A percentile compares a stretch with the other conserved stretches of the same genome.
These are phyloP conservation scores for Anaeramoeba flamelloides DNA, from an alignment of 78 protist genomes.

Conservation along the genomic window DNA sequence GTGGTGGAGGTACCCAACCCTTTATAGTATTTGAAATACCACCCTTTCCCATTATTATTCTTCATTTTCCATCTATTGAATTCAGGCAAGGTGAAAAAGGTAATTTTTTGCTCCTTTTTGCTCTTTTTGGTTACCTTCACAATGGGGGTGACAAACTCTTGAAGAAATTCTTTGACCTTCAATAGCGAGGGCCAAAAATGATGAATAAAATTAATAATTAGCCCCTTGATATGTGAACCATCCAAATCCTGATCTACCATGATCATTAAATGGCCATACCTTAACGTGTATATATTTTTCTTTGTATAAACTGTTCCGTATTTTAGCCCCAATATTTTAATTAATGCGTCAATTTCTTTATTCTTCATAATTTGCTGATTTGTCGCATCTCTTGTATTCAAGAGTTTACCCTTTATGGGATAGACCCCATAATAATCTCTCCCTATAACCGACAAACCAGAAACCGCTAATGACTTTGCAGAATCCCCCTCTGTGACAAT, in stretches of 20 bases:
- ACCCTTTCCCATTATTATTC: neutral
- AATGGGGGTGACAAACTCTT: neutral
- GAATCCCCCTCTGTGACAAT: neutral
- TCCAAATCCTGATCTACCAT: neutral
- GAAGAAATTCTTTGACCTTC: neutral
- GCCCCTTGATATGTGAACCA: neutral
- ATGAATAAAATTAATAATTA: neutral
- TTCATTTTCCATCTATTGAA: neutral
- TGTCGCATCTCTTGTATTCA: neutral
- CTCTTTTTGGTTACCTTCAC: neutral
- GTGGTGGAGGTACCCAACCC: neutral
- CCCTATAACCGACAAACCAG: neutral
- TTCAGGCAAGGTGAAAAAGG: neutral
- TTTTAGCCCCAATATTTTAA: neutral
- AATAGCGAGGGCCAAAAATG: neutral
- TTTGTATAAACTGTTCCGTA: neutral
- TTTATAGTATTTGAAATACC: neutral
- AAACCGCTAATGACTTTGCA: neutral
- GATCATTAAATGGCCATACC: neutral
- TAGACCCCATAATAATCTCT: neutral
- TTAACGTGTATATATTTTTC: neutral
- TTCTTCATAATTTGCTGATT: neutral
- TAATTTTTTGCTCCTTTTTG: neutral
- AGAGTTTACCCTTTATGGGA: neutral
- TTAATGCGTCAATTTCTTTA: neutral